Evolutionary conservation across 2,329 filamentous ascomycete species (phyloP), one percentile per base, ranked within the genome.

Genomic region (Metarhizium anisopliae): DNA sequence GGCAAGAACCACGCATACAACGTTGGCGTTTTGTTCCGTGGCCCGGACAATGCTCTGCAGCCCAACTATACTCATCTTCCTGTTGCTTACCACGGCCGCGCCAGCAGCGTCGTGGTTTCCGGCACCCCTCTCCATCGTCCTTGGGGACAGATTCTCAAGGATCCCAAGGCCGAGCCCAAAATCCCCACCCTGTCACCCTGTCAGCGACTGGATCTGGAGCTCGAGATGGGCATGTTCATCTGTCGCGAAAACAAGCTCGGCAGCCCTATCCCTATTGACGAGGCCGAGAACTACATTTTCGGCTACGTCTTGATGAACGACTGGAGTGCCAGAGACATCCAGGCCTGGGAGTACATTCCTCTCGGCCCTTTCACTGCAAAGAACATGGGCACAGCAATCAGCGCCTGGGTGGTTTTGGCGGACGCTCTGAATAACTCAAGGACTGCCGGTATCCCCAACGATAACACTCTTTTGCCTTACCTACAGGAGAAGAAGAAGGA

Each of bases 41-140:
- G 87, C 0, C 80, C 85, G 0, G 78, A 80, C 16, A 89, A 90
- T 61, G 87, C 88, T 0, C 74, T 94, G 20, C 86, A 92, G 68
- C 86, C 87, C 10, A 93, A 93, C 67, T 94, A 93, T 69, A 87
- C 81, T 52, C 86, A 92, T 61, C 74, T 94, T 0, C 89, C 89
- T 0, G 87, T 93, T 2, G 89, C 84, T 1, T 94, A 94, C 63
- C 89, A 94, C 67, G 87, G 89, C 4, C 82, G 89, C 58, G 86
- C 88, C 3, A 89, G 85, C 14, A 89, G 85, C 4, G 80, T 93
- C 8, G 86, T 92, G 1, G 74, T 87, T 2, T 90, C 87, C 0
- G 87, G 87, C 6, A 91, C 89, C 0, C 80, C 83, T 0, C 83
- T 94, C 56, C 77, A 79, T 20, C 78, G 89, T 25, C 89, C 89